Conservation (phyloP, 2,329 filamentous ascomycete species). For the Pseudogymnoascus sp. region DNA sequence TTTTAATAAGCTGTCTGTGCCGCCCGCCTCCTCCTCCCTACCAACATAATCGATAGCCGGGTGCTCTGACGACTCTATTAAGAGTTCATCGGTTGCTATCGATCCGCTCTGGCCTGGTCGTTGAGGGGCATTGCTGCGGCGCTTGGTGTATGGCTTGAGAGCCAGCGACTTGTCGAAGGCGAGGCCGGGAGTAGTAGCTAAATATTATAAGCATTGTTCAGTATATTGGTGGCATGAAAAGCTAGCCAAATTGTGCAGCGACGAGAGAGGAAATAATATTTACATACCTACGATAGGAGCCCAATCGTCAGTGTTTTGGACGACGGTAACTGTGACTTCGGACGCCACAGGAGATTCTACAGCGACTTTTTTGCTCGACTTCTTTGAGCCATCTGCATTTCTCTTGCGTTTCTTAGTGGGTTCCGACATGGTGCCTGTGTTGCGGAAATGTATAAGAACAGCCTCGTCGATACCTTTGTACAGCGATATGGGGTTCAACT, state of each 20-base stretch:
- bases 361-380: conserved; percentile 45
- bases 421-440: conserved; percentile 23
- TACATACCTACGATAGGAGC: conserved; percentile 46
- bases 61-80: conserved; percentile 50
- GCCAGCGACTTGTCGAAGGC: conserved; percentile 26
- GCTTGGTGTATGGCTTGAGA: conserved; percentile 27
- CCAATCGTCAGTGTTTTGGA: conserved; percentile 38
- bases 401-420: conserved; percentile 43
- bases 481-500: conserved; percentile 2
- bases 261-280: neutral
- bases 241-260: neutral
- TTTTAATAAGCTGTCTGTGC: conserved; percentile 40
- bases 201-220: conserved; percentile 10
- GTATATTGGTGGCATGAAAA: neutral
- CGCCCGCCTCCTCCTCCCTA: conserved; percentile 40
- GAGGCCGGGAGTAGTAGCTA: conserved; percentile 30
- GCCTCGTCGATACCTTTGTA: neutral
- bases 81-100: conserved; percentile 37
- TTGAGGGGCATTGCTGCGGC: conserved; percentile 21
- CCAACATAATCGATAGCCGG: conserved; percentile 51
- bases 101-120: conserved; percentile 20
- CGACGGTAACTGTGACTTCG: conserved; percentile 38
- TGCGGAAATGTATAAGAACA: conserved; percentile 4
- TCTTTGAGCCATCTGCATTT: conserved; percentile 31
- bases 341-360: conserved; percentile 33